These are phyloP conservation scores for Populus deltoides DNA, from an alignment of 345 rosid species.

Conservation along the genomic window DNA sequence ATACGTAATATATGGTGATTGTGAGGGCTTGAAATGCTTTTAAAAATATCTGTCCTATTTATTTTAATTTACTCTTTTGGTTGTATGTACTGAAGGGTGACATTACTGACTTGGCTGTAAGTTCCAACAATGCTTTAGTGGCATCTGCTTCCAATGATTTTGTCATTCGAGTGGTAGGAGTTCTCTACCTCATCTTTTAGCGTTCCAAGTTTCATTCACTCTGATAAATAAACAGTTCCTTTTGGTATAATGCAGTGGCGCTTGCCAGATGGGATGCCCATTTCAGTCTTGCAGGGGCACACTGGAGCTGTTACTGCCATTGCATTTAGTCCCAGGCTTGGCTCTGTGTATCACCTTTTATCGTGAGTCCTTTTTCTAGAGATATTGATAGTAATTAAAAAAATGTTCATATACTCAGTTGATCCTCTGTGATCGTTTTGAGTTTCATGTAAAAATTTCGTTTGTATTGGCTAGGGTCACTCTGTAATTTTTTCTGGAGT, in stretches of 20 bases:
- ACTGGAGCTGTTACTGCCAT: slow-evolving; percentile 96
- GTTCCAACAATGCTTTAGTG: slow-evolving; percentile 82
- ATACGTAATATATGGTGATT: not conserved
- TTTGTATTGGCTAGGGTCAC: not conserved
- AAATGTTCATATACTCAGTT: not conserved
- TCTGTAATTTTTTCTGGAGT: slow-evolving; percentile 10
- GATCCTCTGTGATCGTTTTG: slow-evolving; percentile 15
- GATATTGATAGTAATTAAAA: not conserved
- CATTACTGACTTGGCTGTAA: slow-evolving; percentile 98
- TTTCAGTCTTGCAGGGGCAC: slow-evolving; percentile 93
- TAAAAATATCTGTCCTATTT: slow-evolving; percentile 5
- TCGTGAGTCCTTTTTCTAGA: slow-evolving; percentile 63
- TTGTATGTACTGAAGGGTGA: slow-evolving; percentile 69
- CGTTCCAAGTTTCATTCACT: slow-evolving; percentile 11
- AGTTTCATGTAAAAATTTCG: slow-evolving; percentile 12
- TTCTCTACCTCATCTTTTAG: slow-evolving; percentile 11
- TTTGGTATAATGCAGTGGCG: slow-evolving; percentile 66
- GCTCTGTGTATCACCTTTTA: slow-evolving; percentile 80
- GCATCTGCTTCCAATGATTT: slow-evolving; percentile 98
- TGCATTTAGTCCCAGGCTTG: slow-evolving; percentile 95
- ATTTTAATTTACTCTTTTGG: slow-evolving; percentile 9
- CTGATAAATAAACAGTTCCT: slow-evolving; percentile 12
- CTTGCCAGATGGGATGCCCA: slow-evolving; percentile 91
- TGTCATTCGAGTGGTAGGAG: slow-evolving; percentile 85
- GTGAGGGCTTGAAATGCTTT: not conserved